Evolutionary conservation across 495 filamentous ascomycete genomes (phyloP).

Genomic region (Xylaria scruposa): DNA sequence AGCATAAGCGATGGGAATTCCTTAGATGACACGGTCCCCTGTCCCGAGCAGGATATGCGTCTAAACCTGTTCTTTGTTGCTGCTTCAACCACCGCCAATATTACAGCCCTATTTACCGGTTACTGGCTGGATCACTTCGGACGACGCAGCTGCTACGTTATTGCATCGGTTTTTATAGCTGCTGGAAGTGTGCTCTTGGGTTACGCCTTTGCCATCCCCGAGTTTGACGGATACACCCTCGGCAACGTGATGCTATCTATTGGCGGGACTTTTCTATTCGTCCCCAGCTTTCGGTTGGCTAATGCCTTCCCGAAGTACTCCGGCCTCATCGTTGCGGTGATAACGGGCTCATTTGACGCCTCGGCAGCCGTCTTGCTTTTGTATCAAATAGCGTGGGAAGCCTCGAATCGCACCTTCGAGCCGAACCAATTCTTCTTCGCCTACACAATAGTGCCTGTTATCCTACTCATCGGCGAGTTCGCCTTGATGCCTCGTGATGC

Average conservation of each 20-base stretch:
- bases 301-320: slow-evolving; percentile 73
- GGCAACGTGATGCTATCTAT: slow-evolving; percentile 71
- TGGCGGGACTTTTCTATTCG: slow-evolving; percentile 73
- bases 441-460: slow-evolving; percentile 65
- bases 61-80: slow-evolving; percentile 75
- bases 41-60: slow-evolving; percentile 70
- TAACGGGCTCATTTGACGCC: slow-evolving; percentile 76
- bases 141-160: slow-evolving; percentile 64
- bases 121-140: slow-evolving; percentile 70
- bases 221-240: slow-evolving; percentile 66
- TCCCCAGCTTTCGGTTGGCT: slow-evolving; percentile 72
- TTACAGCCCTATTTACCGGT: slow-evolving; percentile 71
- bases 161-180: slow-evolving; percentile 61
- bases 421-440: slow-evolving; percentile 69
- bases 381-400: slow-evolving; percentile 66
- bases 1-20: slow-evolving; percentile 49
- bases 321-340: slow-evolving; percentile 68
- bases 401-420: slow-evolving; percentile 54
- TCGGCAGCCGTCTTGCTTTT: slow-evolving; percentile 71
- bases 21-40: slow-evolving; percentile 46
- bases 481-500: slow-evolving; percentile 67
- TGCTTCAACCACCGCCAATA: slow-evolving; percentile 72
- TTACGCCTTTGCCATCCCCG: slow-evolving; percentile 58
- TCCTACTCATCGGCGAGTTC: slow-evolving; percentile 61
- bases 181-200: slow-evolving; percentile 65